Evolutionary conservation across 1,284 basidiomycete species (phyloP), one percentile per base, ranked within the genome.

Genomic region (Irpex sp.): DNA sequence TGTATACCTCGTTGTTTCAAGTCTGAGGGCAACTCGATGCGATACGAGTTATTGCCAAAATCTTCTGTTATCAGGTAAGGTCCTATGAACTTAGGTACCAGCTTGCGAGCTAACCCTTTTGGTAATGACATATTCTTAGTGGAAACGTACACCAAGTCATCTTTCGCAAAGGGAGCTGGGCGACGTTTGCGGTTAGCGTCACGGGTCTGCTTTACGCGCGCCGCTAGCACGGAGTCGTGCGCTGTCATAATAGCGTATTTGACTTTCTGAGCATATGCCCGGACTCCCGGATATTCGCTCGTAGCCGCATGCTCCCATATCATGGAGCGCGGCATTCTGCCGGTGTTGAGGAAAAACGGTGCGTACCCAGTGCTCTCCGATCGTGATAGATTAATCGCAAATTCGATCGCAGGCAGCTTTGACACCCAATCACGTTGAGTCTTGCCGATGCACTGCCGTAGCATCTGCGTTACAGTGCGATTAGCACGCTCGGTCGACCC

Each of bases 371-470:
- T 70, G 0, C 74, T 57, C 13, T 71, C 63, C 58, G 75, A 75
- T 1, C 74, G 74, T 21, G 73, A 47, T 38, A 26, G 38, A 37
- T 55, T 61, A 0, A 61, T 6, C 5, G 59, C 59, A 63, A 77
- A 77, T 63, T 78, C 76, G 9, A 79, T 74, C 0, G 68, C 67
- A 1, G 77, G 77, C 21, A 79, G 44, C 37, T 70, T 69, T 0
- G 34, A 11, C 0, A 73, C 78, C 79, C 79, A 82, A 60, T 81
- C 75, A 19, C 65, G 72, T 60, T 81, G 80, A 5, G 74, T 69
- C 0, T 65, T 60, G 0, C 31, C 19, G 0, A 82, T 68, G 26
- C 71, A 74, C 37, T 72, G 69, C 0, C 78, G 52, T 2, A 82
- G 59, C 71, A 81, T 78, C 57, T 80, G 78, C 0, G 70, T 74